Percentiles rank a stretch among this genome's conserved stretches.
Evolutionary conservation across 108 stramenopile species (phyloP).

Genomic region (Chaetoceros tenuissimus): DNA sequence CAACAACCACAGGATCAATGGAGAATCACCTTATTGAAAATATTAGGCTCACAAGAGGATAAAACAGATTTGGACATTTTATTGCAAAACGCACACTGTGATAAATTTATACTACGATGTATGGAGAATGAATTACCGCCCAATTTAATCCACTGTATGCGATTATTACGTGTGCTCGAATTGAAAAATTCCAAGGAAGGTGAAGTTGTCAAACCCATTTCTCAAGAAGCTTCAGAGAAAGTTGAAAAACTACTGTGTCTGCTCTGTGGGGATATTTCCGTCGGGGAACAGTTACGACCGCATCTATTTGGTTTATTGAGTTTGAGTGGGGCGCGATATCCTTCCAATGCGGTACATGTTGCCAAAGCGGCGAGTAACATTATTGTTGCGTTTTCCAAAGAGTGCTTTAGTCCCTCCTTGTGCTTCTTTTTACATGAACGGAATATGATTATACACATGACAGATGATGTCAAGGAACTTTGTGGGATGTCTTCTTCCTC

Average conservation of each 20-base stretch:
- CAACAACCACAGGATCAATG: slow-evolving; percentile 28
- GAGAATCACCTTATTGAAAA: slow-evolving; percentile 51
- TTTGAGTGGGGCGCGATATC: slow-evolving; percentile 83
- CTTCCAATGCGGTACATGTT: slow-evolving; percentile 74
- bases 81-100: slow-evolving; percentile 50
- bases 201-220: slow-evolving; percentile 8
- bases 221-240: slow-evolving; percentile 57
- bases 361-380: slow-evolving; percentile 78
- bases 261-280: slow-evolving; percentile 70
- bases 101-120: slow-evolving; percentile 81
- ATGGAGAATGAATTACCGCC: slow-evolving; percentile 91
- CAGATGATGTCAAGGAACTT: slow-evolving; percentile 88
- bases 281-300: slow-evolving; percentile 87
- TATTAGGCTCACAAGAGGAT: slow-evolving; percentile 42
- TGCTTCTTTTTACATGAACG: slow-evolving; percentile 90
- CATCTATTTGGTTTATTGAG: slow-evolving; percentile 89
- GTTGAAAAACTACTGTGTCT: slow-evolving; percentile 68
- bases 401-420: slow-evolving; percentile 71
- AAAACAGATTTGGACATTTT: slow-evolving; percentile 61
- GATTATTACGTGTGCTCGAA: slow-evolving; percentile 87
- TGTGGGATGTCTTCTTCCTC: slow-evolving; percentile 46
- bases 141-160: slow-evolving; percentile 91
- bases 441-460: slow-evolving; percentile 91
- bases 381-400: slow-evolving; percentile 69
- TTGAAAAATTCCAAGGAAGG: slow-evolving; percentile 71